A percentile compares a stretch with the other conserved stretches of the same genome.
Conservation (phyloP, 371 early-diverging fungal genomes). For the Umbelopsis sp. region DNA sequence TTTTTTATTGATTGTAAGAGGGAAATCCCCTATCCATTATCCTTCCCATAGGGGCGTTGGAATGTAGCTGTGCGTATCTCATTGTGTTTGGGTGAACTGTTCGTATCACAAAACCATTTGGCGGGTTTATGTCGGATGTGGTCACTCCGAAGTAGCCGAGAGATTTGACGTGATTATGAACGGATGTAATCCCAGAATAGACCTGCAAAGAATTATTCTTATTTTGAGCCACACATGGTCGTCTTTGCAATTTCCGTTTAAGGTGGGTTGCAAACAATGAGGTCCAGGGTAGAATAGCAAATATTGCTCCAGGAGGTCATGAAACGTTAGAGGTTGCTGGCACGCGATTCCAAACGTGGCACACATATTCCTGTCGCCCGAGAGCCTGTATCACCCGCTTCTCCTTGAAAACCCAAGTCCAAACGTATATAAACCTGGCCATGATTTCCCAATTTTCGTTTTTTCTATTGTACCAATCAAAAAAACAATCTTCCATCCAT, state of each 20-base stretch:
- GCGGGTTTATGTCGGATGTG: neutral
- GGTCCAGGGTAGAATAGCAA: conserved; percentile 12
- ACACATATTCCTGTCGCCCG: conserved; percentile 4
- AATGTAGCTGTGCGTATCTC: neutral
- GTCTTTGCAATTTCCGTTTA: conserved; percentile 8
- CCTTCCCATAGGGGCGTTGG: conserved; percentile 14
- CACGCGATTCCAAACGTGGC: conserved; percentile 20
- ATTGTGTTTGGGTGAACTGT: neutral
- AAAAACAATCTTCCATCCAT: neutral
- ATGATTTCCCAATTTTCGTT: neutral
- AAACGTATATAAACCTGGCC: conserved; percentile 5
- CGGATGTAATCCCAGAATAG: neutral
- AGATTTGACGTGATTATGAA: conserved; percentile 6
- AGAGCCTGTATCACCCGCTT: neutral
- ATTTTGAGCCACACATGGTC: conserved; percentile 11
- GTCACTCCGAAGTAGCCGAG: neutral
- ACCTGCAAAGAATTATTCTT: neutral
- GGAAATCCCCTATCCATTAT: neutral
- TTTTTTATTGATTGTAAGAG: neutral
- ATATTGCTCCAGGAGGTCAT: conserved; percentile 12
- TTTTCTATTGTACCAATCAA: neutral
- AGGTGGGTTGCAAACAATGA: conserved; percentile 9
- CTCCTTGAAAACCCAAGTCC: neutral
- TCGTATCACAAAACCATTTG: neutral
- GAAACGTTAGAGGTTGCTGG: conserved; percentile 16